Conservation (phyloP, 2,329 filamentous ascomycete genomes). For the Pseudogymnoascus sp. region DNA sequence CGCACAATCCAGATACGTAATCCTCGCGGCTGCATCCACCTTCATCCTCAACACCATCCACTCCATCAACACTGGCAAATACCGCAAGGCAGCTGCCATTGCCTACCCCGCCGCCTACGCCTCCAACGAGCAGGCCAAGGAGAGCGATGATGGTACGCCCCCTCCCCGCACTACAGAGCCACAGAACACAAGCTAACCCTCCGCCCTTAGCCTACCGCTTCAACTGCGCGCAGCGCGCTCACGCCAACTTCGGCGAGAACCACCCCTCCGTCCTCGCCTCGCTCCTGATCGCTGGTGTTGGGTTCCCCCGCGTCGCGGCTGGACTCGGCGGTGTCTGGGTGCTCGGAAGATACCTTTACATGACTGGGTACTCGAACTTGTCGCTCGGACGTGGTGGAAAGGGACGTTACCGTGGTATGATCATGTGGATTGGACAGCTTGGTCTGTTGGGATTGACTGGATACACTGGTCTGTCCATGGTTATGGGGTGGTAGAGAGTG, state of each 20-base stretch:
- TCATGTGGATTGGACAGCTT: slow-evolving; percentile 20
- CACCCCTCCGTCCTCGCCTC: slow-evolving; percentile 43
- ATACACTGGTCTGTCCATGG: slow-evolving; percentile 20
- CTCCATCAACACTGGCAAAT: slow-evolving; percentile 35
- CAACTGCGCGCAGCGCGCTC: slow-evolving; percentile 58
- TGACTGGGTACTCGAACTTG: slow-evolving; percentile 40
- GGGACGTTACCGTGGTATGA: slow-evolving; percentile 20
- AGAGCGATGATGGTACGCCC: slow-evolving; percentile 38
- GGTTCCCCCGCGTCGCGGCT: slow-evolving; percentile 43
- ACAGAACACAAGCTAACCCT: not conserved
- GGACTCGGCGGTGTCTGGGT: slow-evolving; percentile 45
- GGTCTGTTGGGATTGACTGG: slow-evolving; percentile 20
- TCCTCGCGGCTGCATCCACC: slow-evolving; percentile 47
- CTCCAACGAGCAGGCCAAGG: slow-evolving; percentile 42
- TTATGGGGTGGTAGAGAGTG: slow-evolving; percentile 19
- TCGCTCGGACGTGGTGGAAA: slow-evolving; percentile 14
- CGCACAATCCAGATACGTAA: slow-evolving; percentile 45
- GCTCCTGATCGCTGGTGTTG: slow-evolving; percentile 48
- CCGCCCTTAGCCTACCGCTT: slow-evolving; percentile 35
- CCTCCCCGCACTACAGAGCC: slow-evolving; percentile 9
- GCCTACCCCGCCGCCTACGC: slow-evolving; percentile 52
- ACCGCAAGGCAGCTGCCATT: slow-evolving; percentile 46
- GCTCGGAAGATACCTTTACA: slow-evolving; percentile 45
- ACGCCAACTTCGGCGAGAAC: slow-evolving; percentile 58
- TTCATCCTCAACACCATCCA: slow-evolving; percentile 52